Base-by-base conservation (phyloP, 2,329 filamentous ascomycete species). In the Colletotrichum sansevieriae region DNA sequence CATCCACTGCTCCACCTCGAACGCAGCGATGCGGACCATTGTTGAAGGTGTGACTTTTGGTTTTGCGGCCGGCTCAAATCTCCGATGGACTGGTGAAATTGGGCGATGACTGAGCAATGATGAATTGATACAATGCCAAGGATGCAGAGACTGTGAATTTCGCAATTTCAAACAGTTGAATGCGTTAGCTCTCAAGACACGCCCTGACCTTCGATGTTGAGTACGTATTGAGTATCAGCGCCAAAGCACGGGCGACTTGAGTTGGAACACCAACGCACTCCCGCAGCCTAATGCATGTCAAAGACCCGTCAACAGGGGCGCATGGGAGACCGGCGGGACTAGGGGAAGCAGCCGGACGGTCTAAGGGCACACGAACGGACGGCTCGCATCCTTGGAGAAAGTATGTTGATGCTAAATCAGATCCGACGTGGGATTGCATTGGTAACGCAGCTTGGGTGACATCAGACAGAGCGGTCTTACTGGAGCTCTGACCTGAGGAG, bases 1-100 rank as follows among this genome's bases (percentile, higher is more conserved):
- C 87, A 91, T 90, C 88, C 88, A 91, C 78, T 88, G 79, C 80
- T 97, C 93, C 9, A 96, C 92, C 15, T 87, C 85, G 75, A 94
- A 94, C 1, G 70, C 59, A 52, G 70, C 44, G 33, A 71, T 56
- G 12, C 64, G 77, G 70, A 80, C 78, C 79, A 81, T 80, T 25
- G 54, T 76, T 71, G 12, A 49, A 20, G n/a, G 33, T 46, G 20
- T 22, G 37, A n/a, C 25, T 60, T 29, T 18, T 2, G 29, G 7
- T 9, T 29, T 29, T 9, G 29, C 29, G 29, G 29, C 29, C 9
- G 29, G 7, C 8, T 29, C 29, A 29, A 29, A 8, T 29, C 29
- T 41, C 15, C 1, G 18, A n/a, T 18, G 12, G 18, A 43, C 11
- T 18, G 18, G n/a, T 33, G 15, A 41, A 10, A 6, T n/a, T 13